These are phyloP conservation scores for Cyclotella atomus DNA, from an alignment of 108 stramenopile species.

Conservation along the genomic window DNA sequence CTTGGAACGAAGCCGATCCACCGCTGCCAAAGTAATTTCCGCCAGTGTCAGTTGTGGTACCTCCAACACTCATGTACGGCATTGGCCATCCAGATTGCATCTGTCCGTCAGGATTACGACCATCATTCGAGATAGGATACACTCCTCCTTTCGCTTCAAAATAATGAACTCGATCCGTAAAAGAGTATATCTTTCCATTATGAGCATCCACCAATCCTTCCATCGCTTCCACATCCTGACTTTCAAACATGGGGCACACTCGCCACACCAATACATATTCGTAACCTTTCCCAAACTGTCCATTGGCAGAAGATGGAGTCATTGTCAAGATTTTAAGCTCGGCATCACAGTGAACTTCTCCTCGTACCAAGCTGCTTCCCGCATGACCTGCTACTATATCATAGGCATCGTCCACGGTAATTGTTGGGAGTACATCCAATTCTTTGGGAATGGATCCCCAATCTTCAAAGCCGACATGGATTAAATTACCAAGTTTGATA, in stretches of 20 bases:
- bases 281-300: conserved; percentile 9
- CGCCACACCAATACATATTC: conserved; percentile 19
- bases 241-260: conserved; percentile 22
- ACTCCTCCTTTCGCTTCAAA: conserved; percentile 32
- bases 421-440: background rate
- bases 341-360: background rate
- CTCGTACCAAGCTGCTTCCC: background rate
- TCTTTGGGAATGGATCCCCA: conserved; percentile 12
- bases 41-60: background rate
- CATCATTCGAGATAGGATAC: conserved; percentile 31
- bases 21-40: conserved; percentile 11
- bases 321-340: conserved; percentile 21
- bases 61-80: conserved; percentile 32
- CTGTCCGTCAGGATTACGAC: conserved; percentile 3
- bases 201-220: conserved; percentile 26
- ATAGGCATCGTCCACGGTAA: conserved; percentile 1
- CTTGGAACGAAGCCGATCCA: conserved; percentile 11
- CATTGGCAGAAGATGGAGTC: background rate
- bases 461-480: conserved; percentile 21
- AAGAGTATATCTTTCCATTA: conserved; percentile 7
- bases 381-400: background rate
- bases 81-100: conserved; percentile 35
- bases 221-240: conserved; percentile 2
- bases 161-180: conserved; percentile 22
- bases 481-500: conserved; percentile 25